Conservation (phyloP, 306 rosid genomes). For the Quercus berberidifolia region DNA sequence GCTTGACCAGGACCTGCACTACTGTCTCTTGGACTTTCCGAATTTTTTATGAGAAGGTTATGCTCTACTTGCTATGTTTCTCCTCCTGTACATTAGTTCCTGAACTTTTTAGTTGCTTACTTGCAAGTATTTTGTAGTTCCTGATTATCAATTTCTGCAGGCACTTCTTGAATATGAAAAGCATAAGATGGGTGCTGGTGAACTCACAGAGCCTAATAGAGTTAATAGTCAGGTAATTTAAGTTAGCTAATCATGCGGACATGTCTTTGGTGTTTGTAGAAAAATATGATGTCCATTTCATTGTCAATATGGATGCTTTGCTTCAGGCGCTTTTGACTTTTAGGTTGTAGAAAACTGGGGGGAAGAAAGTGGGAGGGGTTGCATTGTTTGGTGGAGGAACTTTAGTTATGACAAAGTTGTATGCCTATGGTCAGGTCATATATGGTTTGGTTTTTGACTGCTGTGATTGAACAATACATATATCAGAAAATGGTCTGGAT, state of each 20-base stretch:
- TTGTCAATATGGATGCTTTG: not conserved
- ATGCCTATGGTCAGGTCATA: not conserved
- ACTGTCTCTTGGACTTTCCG: slow-evolving; percentile 98
- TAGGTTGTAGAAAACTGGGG: not conserved
- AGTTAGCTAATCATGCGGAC: not conserved
- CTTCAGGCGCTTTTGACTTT: not conserved
- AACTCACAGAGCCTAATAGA: slow-evolving; percentile 68
- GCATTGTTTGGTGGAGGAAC: not conserved
- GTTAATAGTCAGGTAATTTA: slow-evolving; percentile 66
- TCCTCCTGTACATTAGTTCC: not conserved
- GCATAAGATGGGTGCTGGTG: slow-evolving; percentile 69
- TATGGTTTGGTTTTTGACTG: not conserved
- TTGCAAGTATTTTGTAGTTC: not conserved
- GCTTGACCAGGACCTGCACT: slow-evolving; percentile 82
- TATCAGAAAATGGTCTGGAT: not conserved
- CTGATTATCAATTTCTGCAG: slow-evolving; percentile 34
- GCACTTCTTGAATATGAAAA: slow-evolving; percentile 98
- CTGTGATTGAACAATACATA: not conserved
- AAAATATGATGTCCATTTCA: not conserved
- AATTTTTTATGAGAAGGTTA: slow-evolving; percentile 96
- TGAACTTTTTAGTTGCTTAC: not conserved
- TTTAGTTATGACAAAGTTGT: not conserved
- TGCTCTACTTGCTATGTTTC: not conserved
- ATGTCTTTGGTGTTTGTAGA: not conserved
- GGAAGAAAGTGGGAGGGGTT: not conserved